These are phyloP conservation scores for Sporisorium reilianum DNA, from an alignment of 1,284 basidiomycete species.

Conservation along the genomic window DNA sequence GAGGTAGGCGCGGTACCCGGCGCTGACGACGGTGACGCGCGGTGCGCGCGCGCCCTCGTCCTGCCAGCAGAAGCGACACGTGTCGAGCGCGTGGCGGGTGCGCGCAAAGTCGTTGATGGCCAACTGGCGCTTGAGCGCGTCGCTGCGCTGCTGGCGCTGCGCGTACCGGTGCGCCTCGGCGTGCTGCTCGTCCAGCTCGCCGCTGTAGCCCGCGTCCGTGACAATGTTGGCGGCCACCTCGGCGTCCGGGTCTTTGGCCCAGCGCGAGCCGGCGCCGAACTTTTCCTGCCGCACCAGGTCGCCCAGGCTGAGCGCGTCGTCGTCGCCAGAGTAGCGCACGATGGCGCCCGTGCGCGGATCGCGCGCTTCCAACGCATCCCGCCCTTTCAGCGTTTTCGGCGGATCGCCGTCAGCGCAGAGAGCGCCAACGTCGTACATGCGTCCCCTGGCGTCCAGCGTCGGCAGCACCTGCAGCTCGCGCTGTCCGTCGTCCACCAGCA, in stretches of 20 bases:
- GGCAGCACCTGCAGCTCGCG: constrained; percentile 82
- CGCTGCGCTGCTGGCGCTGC: constrained; percentile 91
- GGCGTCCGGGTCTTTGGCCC: constrained; percentile 90
- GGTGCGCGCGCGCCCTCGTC: constrained; percentile 75
- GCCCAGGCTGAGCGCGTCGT: constrained; percentile 84
- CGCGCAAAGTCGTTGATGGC: constrained; percentile 94
- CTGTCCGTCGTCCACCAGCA: constrained; percentile 27
- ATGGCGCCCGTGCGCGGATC: constrained; percentile 77
- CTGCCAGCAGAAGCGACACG: constrained; percentile 75
- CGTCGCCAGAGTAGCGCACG: constrained; percentile 73
- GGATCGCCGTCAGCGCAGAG: constrained; percentile 71
- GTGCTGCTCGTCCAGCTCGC: constrained; percentile 86
- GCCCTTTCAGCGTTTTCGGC: constrained; percentile 77
- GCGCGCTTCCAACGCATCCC: constrained; percentile 80
- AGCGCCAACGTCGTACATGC: constrained; percentile 89
- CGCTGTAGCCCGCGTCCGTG: constrained; percentile 83
- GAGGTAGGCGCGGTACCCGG: constrained; percentile 89
- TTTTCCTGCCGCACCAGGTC: constrained; percentile 93
- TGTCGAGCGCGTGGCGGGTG: constrained; percentile 88
- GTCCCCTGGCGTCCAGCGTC: constrained; percentile 86
- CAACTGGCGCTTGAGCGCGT: constrained; percentile 95
- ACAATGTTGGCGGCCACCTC: constrained; percentile 89
- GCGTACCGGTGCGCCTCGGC: constrained; percentile 94
- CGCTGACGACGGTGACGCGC: constrained; percentile 85
- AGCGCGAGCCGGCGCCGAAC: constrained; percentile 85